Conservation (phyloP, 2,329 filamentous ascomycete genomes). For the Ceratocystis variospora region DNA sequence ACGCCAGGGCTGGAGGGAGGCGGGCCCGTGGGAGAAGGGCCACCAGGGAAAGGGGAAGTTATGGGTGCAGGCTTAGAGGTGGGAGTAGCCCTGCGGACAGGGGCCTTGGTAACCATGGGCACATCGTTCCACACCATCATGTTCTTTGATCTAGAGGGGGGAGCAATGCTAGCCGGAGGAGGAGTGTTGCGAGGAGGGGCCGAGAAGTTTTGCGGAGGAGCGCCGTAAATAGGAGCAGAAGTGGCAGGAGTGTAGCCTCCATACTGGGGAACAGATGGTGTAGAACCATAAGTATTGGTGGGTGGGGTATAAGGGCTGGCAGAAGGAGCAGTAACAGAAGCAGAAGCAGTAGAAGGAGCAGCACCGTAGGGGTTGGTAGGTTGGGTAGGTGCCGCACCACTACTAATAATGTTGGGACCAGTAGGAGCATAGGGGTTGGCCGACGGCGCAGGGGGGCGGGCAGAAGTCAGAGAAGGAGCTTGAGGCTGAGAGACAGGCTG, state of each 20-base stretch:
- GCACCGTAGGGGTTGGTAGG: conserved; percentile 33
- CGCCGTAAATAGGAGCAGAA: conserved; percentile 24
- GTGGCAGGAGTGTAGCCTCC: conserved; percentile 23
- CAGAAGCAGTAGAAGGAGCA: conserved; percentile 30
- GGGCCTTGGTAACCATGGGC: conserved; percentile 67
- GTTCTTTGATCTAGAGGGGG: conserved; percentile 56
- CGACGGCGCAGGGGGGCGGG: conserved; percentile 25
- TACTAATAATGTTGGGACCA: conserved; percentile 11
- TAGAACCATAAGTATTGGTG: neutral
- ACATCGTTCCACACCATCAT: conserved; percentile 89
- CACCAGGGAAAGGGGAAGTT: conserved; percentile 61
- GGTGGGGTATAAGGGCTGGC: conserved; percentile 19
- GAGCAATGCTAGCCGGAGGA: conserved; percentile 36
- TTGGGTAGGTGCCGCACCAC: neutral
- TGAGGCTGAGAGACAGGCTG: conserved; percentile 21
- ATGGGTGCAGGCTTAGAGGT: conserved; percentile 61
- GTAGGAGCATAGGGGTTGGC: conserved; percentile 21
- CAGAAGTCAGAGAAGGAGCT: neutral
- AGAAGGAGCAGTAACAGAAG: conserved; percentile 23
- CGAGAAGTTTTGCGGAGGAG: conserved; percentile 25
- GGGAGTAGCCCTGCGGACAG: conserved; percentile 44
- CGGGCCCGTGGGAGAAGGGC: conserved; percentile 40
- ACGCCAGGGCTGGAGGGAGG: conserved; percentile 48
- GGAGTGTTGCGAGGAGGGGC: conserved; percentile 45
- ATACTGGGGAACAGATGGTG: conserved; percentile 13